A percentile compares a stretch with the other conserved stretches of the same genome.
phyloP scores from a whole-genome alignment of 2,329 filamentous ascomycete genomes.

The Tolypocladium cylindrosporum region DNA sequence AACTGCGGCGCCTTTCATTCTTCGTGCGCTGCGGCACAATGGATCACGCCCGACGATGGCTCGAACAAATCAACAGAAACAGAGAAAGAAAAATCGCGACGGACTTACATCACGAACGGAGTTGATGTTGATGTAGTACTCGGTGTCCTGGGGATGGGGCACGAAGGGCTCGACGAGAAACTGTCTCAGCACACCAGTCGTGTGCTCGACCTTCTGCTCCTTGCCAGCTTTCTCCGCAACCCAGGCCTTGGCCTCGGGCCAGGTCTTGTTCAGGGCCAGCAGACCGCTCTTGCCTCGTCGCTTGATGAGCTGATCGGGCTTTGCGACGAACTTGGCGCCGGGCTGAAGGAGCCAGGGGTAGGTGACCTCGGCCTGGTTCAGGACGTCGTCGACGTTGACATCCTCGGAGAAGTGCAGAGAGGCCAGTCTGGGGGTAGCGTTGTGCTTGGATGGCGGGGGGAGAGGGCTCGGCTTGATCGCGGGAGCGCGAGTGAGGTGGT shows the following conservation, averaged over 20 bases:
- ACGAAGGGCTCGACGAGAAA: slow-evolving; percentile 99
- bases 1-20: too few relatives aligned
- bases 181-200: slow-evolving; percentile 78
- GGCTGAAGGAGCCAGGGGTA: slow-evolving; percentile 88
- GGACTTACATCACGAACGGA: slow-evolving; percentile 93
- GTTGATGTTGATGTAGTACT: slow-evolving; percentile 99
- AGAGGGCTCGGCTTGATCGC: slow-evolving; percentile 98
- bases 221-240: slow-evolving; percentile 87
- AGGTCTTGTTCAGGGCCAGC: slow-evolving; percentile 91
- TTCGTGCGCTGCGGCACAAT: not conserved
- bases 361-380: slow-evolving; percentile 91
- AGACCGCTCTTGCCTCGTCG: slow-evolving; percentile 97
- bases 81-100: slow-evolving; percentile 8
- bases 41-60: not conserved
- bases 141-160: slow-evolving; percentile 86
- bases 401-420: slow-evolving; percentile 90
- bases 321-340: slow-evolving; percentile 90
- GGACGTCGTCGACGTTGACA: slow-evolving; percentile 68
- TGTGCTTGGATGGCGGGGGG: slow-evolving; percentile 74
- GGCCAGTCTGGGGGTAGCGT: slow-evolving; percentile 81
- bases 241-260: slow-evolving; percentile 90
- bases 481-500: slow-evolving; percentile 94
- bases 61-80: slow-evolving; percentile 7
- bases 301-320: slow-evolving; percentile 99
- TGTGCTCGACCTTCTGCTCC: slow-evolving; percentile 84